phyloP scores from a whole-genome alignment of 225 moss, liverwort and hornwort genomes.

The Pleurozium schreberi region DNA sequence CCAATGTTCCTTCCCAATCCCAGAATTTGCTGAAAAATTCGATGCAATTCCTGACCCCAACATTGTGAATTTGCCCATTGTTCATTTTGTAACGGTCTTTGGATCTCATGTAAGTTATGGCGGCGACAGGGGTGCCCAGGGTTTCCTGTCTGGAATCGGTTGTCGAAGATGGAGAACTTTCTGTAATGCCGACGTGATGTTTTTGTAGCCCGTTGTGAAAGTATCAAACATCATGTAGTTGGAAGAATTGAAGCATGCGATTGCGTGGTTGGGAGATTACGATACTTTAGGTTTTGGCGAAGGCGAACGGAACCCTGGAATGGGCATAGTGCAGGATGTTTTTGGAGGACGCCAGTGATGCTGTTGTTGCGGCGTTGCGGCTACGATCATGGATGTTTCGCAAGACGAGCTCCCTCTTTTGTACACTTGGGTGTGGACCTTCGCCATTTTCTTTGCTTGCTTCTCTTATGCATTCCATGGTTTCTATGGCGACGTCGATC shows the following conservation, averaged over 20 bases:
- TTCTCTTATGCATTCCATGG: not conserved
- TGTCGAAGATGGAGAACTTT: not conserved
- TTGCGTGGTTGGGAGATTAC: not conserved
- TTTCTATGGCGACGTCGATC: not conserved
- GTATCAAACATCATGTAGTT: not conserved
- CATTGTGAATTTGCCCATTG: not conserved
- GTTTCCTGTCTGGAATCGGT: not conserved
- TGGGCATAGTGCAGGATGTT: constrained; percentile 19
- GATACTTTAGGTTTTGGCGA: not conserved
- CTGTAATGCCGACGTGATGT: not conserved
- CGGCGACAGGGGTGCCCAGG: not conserved
- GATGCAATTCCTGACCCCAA: not conserved
- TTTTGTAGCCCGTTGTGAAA: not conserved
- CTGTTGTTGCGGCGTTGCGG: not conserved
- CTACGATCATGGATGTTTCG: constrained; percentile 81
- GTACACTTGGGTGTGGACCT: constrained; percentile 70
- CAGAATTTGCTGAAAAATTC: not conserved
- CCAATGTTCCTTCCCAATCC: no score
- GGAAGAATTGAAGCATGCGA: not conserved
- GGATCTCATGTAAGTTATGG: not conserved
- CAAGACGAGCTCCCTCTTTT: constrained; percentile 93
- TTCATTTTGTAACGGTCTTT: not conserved
- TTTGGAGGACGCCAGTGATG: constrained; percentile 3
- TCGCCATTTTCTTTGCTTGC: not conserved
- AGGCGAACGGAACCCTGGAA: not conserved